Conservation (phyloP, 1,284 basidiomycete species). For the Irpex sp. region DNA sequence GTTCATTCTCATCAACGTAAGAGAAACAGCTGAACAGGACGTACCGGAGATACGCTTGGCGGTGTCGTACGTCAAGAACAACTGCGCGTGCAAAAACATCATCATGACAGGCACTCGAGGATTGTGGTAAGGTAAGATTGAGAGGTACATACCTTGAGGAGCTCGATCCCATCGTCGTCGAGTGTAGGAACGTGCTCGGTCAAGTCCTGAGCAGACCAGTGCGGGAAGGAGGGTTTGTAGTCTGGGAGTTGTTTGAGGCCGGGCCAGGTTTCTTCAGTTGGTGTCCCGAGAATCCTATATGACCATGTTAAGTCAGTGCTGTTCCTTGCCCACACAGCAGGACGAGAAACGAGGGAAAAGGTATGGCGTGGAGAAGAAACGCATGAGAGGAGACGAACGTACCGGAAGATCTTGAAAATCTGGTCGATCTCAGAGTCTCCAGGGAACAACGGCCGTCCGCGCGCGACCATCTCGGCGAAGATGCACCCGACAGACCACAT, state of each 20-base stretch:
- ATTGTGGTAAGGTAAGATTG: neutral
- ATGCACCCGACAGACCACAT: constrained; percentile 99
- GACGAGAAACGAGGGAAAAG: no score
- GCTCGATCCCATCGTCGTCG: constrained; percentile 73
- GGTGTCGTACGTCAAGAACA: constrained; percentile 89
- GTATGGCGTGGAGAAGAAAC: no score
- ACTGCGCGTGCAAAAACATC: constrained; percentile 34
- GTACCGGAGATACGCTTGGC: constrained; percentile 90
- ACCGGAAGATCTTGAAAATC: constrained; percentile 99
- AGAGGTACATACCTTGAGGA: constrained; percentile 59
- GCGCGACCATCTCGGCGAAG: constrained; percentile 90
- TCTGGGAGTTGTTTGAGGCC: constrained; percentile 89
- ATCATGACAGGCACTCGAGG: neutral
- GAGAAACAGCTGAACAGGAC: constrained; percentile 18
- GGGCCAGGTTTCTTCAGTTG: constrained; percentile 90
- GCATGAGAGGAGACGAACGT: constrained; percentile 16
- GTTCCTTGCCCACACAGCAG: no score
- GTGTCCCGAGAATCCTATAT: constrained; percentile 26
- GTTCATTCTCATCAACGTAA: neutral
- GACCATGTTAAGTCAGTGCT: neutral
- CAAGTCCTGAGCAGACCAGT: constrained; percentile 81
- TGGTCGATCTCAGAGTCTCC: constrained; percentile 99
- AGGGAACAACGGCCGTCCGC: constrained; percentile 89
- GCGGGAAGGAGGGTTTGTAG: constrained; percentile 96
- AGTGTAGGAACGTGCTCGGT: constrained; percentile 62